Percentiles rank a stretch among this genome's conserved stretches.
phyloP scores from a whole-genome alignment of 2,329 filamentous ascomycete species.

The Sclerotinia sclerotiorum region DNA sequence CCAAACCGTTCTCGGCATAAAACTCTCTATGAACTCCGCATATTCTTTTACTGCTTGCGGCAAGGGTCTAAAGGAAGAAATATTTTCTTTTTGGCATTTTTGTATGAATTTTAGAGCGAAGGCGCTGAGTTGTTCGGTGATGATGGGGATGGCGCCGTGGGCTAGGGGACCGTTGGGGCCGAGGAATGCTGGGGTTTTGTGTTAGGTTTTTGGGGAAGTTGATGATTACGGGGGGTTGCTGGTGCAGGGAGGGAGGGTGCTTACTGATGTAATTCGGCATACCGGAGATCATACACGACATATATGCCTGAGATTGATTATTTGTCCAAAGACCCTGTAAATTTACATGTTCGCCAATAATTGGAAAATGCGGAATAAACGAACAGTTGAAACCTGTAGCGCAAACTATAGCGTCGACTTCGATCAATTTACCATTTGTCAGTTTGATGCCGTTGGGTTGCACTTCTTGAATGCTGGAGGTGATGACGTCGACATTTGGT shows the following conservation, averaged over 20 bases:
- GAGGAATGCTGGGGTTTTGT: conserved; percentile 30
- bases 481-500: conserved; percentile 51
- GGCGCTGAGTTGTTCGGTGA: conserved; percentile 49
- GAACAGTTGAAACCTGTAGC: conserved; percentile 42
- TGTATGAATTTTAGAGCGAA: conserved; percentile 51
- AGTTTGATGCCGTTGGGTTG: conserved; percentile 48
- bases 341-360: conserved; percentile 30
- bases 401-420: conserved; percentile 43
- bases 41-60: conserved; percentile 41
- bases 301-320: conserved; percentile 37
- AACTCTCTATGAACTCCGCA: conserved; percentile 36
- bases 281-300: conserved; percentile 37
- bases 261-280: conserved; percentile 35
- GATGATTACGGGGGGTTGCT: too few relatives aligned
- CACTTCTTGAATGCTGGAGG: conserved; percentile 47
- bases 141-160: conserved; percentile 40
- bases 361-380: conserved; percentile 33
- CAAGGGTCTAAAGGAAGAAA: conserved; percentile 46
- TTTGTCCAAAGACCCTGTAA: conserved; percentile 37
- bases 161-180: conserved; percentile 40
- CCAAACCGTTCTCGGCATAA: conserved; percentile 38
- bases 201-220: too few relatives aligned
- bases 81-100: conserved; percentile 45
- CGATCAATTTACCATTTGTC: conserved; percentile 39
- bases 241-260: neutral